Base-by-base conservation (phyloP, 208 protist genomes). In the Willaertia magna region DNA sequence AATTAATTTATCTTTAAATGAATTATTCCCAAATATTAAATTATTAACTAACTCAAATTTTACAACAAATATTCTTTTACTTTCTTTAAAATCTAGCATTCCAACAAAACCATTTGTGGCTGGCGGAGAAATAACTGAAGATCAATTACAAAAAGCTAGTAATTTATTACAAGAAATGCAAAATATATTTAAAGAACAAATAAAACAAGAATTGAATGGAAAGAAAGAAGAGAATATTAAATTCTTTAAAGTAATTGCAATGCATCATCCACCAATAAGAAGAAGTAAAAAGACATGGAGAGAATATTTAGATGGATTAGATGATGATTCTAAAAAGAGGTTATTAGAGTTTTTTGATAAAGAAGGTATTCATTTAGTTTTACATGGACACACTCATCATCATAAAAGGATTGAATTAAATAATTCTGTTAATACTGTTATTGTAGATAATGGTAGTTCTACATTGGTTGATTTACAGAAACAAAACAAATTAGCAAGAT, bases 71-170 rank as follows among this genome's bases (percentile, higher is more conserved):
- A 43, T 81, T 39, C 14, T 81, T 4, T 39, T 81, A 39, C 18
- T 81, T 39, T 34, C n/a, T 34, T 30, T 81, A 11, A 40, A 7
- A 6, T 42, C 76, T 16, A 20, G 76, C 51, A 4, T 51, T 52
- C 76, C 76, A 51, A 47, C 42, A 16, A 81, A 81, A 51, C 76
- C 76, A 51, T 81, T 81, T 81, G 76, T 81, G 34, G 76, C 76
- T 34, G 43, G 22, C 22, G 76, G 76, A 12, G n/a, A n/a, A 2
- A 40, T 81, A 51, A 20, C 16, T 26, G 1, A 39, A 81, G 11
- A 6, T 40, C 43, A 49, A 81, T 39, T 81, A 9, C 11, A 52
- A 51, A 2, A 81, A 40, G 76, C 76, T 1, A 40, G 22, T 39
- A 40, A 52, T 47, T 39, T 81, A 9, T 14, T 81, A 0, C 7